Conservation (phyloP, 108 stramenopile genomes). For the Cyclotella baltica region DNA sequence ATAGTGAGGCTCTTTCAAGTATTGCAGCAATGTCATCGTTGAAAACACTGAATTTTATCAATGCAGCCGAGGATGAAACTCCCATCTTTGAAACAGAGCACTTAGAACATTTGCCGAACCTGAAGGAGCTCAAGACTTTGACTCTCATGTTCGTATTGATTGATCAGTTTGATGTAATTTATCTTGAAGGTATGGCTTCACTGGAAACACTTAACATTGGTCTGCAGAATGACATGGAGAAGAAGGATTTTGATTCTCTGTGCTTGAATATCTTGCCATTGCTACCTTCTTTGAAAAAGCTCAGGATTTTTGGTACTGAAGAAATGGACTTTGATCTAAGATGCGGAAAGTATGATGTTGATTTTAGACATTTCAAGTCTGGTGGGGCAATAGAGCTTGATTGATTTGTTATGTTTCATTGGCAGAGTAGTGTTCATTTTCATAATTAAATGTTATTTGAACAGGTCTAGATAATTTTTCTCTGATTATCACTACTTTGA, state of each 20-base stretch:
- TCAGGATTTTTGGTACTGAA: not conserved
- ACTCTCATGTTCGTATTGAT: slow-evolving; percentile 1
- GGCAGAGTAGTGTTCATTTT: no score
- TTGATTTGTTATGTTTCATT: not conserved
- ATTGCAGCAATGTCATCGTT: slow-evolving; percentile 1
- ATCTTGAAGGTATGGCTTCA: not conserved
- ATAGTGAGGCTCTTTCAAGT: not conserved
- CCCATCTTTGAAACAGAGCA: not conserved
- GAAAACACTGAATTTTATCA: not conserved
- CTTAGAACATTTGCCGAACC: not conserved
- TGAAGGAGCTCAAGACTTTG: not conserved
- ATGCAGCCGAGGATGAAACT: not conserved
- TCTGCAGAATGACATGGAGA: not conserved
- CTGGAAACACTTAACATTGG: not conserved
- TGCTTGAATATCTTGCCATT: not conserved
- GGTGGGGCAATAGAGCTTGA: not conserved
- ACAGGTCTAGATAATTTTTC: no score
- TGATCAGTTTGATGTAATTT: not conserved
- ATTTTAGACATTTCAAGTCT: not conserved
- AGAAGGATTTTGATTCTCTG: not conserved
- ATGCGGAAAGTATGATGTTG: not conserved
- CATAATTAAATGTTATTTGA: no score
- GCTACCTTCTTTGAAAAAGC: not conserved
- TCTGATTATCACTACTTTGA: no score
- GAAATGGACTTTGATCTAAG: not conserved